Base-by-base conservation (phyloP, 805 yeast genomes). In the Pichia cabralensis region DNA sequence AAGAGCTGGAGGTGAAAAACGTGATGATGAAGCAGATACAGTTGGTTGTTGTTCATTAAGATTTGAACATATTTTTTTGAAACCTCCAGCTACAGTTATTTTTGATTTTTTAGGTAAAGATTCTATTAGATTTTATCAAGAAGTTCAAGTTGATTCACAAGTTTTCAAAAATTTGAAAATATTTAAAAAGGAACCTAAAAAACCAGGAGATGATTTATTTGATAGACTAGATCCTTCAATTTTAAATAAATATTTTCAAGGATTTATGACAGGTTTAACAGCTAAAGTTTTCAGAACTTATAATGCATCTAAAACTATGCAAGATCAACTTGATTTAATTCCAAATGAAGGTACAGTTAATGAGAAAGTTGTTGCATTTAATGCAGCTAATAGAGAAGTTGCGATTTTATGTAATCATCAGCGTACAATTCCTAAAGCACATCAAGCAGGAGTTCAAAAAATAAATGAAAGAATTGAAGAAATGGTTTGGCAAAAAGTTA, bases 211-310 rank as follows among this genome's bases (percentile, higher is more conserved):
- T 61, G 86, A 86, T 54, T 66, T 89, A 43, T 89, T 89, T 58
- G 96, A 88, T 58, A 69, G 96, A 44, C 69, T 89, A 30, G 89
- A 80, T 48, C 96, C 96, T 7, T 60, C 81, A 1, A 61, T 80
- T 24, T 66, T 88, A 50, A 88, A 88, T 64, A 82, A 79, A 55
- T 88, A 85, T 54, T 71, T 88, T 50, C 96, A 86, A 52, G 76
- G 71, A 39, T 86, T 88, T 58, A 80, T 88, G 92, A 76, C 81
- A 17, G 97, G 97, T 0, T 67, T 88, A 44, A 86, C 96, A 0
- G 97, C 97, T 5, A 88, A 88, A 58, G 96, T 88, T 15, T 89
- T 88, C 67, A 94, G 97, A 76, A 88, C 97, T 1, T 88, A 83
- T 53, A 88, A 88, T 61, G 97, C 97, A 1, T 83, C 96, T 2